phyloP scores from a whole-genome alignment of 805 yeast genomes.

The Yarrowia porcina region DNA sequence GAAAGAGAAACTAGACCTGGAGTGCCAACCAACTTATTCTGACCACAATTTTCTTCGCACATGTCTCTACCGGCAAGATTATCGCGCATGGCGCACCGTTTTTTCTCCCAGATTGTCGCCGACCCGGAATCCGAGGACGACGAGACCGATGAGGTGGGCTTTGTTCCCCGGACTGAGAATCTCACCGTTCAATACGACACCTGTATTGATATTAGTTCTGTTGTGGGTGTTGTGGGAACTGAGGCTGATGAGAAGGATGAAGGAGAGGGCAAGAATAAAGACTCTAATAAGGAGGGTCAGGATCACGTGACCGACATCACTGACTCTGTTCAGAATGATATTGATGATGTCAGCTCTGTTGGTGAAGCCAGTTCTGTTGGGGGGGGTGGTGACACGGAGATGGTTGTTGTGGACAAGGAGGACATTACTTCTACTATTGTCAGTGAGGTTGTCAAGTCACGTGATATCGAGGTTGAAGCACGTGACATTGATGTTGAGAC shows the following conservation, averaged over 20 bases:
- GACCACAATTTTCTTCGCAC: not conserved
- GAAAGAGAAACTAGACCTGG: not conserved
- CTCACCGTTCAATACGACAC: constrained; percentile 9
- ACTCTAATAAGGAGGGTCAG: too few species aligned
- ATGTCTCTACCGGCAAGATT: not conserved
- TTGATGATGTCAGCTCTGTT: not conserved
- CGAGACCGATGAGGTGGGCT: not conserved
- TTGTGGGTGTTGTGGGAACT: not conserved
- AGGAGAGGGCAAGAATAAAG: too few species aligned
- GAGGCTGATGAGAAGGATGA: not conserved
- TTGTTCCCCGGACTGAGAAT: not conserved
- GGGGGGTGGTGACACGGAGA: not conserved
- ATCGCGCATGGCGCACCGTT: constrained; percentile 16
- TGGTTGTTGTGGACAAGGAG: not conserved
- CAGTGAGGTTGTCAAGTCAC: not conserved
- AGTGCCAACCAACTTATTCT: too few species aligned
- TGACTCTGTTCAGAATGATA: not conserved
- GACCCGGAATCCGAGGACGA: constrained; percentile 4
- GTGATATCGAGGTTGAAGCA: not conserved
- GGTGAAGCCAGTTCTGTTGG: not conserved
- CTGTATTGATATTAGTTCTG: constrained; percentile 11
- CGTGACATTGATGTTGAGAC: not conserved
- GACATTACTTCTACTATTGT: not conserved
- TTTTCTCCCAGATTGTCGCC: constrained; percentile 14
- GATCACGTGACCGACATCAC: not conserved